Evolutionary conservation across 768 basidiomycete genomes (phyloP).

Genomic region (Tephrocybe sp.): DNA sequence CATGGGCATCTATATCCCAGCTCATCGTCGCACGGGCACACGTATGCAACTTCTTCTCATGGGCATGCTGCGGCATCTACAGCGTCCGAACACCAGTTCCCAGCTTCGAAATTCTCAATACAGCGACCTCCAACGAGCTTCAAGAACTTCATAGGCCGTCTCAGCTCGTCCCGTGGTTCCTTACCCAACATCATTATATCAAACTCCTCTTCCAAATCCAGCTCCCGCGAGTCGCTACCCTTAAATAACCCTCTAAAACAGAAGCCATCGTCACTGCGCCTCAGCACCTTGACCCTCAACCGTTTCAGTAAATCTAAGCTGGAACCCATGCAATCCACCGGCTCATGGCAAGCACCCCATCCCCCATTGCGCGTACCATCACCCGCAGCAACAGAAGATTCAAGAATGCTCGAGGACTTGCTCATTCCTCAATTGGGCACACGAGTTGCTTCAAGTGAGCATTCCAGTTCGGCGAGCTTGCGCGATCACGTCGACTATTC

Average conservation of each 20-base stretch:
- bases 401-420: constrained; percentile 27
- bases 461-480: constrained; percentile 33
- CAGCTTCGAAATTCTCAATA: neutral
- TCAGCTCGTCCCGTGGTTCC: constrained; percentile 1
- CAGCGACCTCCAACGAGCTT: neutral
- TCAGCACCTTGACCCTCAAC: constrained; percentile 11
- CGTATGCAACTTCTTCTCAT: constrained; percentile 1
- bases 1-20: neutral
- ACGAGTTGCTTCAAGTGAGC: constrained; percentile 17
- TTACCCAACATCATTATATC: constrained; percentile 10
- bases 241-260: neutral
- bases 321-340: constrained; percentile 6
- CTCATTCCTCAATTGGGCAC: constrained; percentile 26
- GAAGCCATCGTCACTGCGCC: constrained; percentile 8
- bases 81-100: constrained; percentile 5
- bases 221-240: constrained; percentile 2
- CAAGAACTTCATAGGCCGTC: constrained; percentile 4
- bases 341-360: constrained; percentile 24
- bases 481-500: constrained; percentile 40
- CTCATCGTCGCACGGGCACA: constrained; percentile 7
- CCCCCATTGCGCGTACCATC: constrained; percentile 25
- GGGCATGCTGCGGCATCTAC: constrained; percentile 3
- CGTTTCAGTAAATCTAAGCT: constrained; percentile 15
- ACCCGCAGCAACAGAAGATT: constrained; percentile 27
- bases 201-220: constrained; percentile 2